Evolutionary conservation across 441 rosid genomes (phyloP), one percentile per base, ranked within the genome.

Genomic region (Pelargonium citronellum): DNA sequence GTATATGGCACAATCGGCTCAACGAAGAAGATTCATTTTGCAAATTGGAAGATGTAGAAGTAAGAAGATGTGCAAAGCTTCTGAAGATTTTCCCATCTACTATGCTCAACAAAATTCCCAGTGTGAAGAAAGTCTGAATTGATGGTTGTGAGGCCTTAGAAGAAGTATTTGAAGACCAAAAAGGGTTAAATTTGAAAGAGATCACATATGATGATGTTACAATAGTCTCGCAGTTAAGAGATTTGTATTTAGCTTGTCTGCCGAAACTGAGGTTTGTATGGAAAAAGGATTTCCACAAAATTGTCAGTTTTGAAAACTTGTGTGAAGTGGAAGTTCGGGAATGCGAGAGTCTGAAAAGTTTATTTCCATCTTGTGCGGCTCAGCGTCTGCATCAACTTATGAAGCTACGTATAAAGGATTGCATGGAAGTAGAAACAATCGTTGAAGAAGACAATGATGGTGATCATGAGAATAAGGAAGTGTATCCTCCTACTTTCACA

Each of bases 321-420:
- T 16, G 3, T 3, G 58, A 51, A 51, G 17, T 51, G 17, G 3
- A 4, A 2, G 17, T 51, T 51, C 0, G 3, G 4, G 1, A 1
- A n/a, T 51, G 58, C 4, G 58, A 13, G 11, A 10, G 58, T 51
- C 6, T 51, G 17, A 51, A 51, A n/a, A 1, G 15, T 51, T 19
- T 51, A 51, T 51, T 51, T 10, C 58, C 58, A 13, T 2, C 4
- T n/a, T 51, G 7, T n/a, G 12, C n/a, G 17, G 17, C 58, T n/a
- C 13, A 4, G 15, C 5, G 17, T 24, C 61, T 72, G 22, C 75
- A 69, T 24, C 9, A 10, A 20, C 53, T 80, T 30, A 73, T 78
- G 65, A 7, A 1, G 0, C 60, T 83, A 10, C 1, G 1, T 15
- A 69, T 79, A 34, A 2, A 9, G 19, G 20, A 53, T 53, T 53